Percentiles rank a stretch among this genome's conserved stretches.
Evolutionary conservation across 192 early-diverging fungal species (phyloP).

Genomic region (Allomyces macrogynus): DNA sequence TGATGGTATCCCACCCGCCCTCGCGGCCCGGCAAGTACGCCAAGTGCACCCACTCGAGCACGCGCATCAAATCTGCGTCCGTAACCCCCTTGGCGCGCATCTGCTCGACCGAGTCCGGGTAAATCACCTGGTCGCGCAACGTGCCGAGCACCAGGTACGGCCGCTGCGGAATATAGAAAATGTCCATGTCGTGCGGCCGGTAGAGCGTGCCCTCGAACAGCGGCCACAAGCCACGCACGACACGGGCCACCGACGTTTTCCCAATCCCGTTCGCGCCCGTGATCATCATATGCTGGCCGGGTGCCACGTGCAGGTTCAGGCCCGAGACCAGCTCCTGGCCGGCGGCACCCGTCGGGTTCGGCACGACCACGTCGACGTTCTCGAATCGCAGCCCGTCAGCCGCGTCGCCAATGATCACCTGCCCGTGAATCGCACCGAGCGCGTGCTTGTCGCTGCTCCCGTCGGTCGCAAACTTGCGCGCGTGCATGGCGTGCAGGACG

Average conservation of each 20-base stretch:
- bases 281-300: constrained; percentile 1
- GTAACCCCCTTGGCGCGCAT: not conserved
- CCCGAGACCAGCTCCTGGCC: not conserved
- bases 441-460: too few species aligned
- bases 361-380: not conserved
- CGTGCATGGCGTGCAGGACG: constrained; percentile 58
- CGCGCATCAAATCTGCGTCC: constrained; percentile 5
- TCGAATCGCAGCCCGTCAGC: not conserved
- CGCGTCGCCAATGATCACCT: not conserved
- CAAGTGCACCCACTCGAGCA: constrained; percentile 9
- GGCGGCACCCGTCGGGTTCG: not conserved
- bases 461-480: constrained; percentile 5
- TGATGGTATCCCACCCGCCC: constrained; percentile 34
- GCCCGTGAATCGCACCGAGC: not conserved
- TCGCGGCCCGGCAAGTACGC: constrained; percentile 13
- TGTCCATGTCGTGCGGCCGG: constrained; percentile 9
- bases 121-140: constrained; percentile 41
- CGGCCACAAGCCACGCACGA: not conserved
- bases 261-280: constrained; percentile 10
- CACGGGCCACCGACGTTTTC: not conserved
- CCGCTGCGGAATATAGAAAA: constrained; percentile 50
- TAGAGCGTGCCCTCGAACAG: not conserved
- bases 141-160: constrained; percentile 41
- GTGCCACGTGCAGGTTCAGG: not conserved
- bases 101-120: constrained; percentile 17